Base-by-base conservation (phyloP, 1,284 basidiomycete genomes). In the Wolfiporia cocos region DNA sequence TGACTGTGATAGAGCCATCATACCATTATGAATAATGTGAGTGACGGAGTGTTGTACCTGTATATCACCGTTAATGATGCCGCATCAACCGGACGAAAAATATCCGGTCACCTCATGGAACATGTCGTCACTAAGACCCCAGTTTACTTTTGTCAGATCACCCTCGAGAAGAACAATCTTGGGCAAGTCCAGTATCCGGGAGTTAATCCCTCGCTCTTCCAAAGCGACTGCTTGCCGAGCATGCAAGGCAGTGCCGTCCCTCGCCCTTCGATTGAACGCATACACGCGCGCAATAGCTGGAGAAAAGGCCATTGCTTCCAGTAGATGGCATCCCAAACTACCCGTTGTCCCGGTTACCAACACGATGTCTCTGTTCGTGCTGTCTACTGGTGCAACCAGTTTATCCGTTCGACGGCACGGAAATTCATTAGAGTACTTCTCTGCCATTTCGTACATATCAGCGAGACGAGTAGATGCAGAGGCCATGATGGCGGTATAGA, bases 301-400 rank as follows among this genome's bases (percentile, higher is more conserved):
- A 17, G 43, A 26, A 14, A 43, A 28, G 5, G 61, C 42, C 20
- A 66, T 48, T n/a, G 46, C 29, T 1, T 51, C 47, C 1, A 67
- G 53, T 4, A 64, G 37, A 23, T 53, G 48, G 6, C 55, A 52
- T 5, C 65, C 65, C 1, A 67, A 49, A 15, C 52, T 49, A 5
- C 65, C 64, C 2, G 66, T 66, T 3, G 59, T 59, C n/a, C 66
- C 66, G 0, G 65, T 66, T 12, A 68, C 36, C 14, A 66, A 42
- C 9, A 63, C 52, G 11, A 54, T 46, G 14, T 60, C 53, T 5
- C 41, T n/a, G 26, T n/a, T 29, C 26, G 9, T 29, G 7, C 9
- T 7, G 7, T 29, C n/a, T 7, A 29, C n/a, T n/a, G n/a, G n/a
- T n/a, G n/a, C n/a, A n/a, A 29, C 26, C 7, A 7, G 26, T 7